Conservation (phyloP, 352 stramenopile species). For the Phytopythium litorale region DNA sequence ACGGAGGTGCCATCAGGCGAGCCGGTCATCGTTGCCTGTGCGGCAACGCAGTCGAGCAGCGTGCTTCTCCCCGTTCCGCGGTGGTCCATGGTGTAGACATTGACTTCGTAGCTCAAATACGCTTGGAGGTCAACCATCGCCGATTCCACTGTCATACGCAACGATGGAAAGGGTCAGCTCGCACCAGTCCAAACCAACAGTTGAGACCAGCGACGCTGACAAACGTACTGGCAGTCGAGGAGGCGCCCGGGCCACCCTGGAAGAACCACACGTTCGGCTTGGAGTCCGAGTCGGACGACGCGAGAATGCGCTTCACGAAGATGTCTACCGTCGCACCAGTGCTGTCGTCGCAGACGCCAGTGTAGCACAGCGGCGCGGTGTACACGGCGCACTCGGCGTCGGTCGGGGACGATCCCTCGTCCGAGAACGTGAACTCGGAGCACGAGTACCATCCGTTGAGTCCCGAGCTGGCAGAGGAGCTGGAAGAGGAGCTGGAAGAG, state of each 20-base stretch:
- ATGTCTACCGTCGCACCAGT: constrained; percentile 23
- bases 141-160: constrained; percentile 27
- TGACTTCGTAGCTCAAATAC: constrained; percentile 24
- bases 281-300: constrained; percentile 11
- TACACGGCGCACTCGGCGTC: constrained; percentile 31
- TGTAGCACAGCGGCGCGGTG: constrained; percentile 28
- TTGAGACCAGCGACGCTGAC: background rate
- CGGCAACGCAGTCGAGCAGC: constrained; percentile 32
- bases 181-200: background rate
- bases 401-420: constrained; percentile 10
- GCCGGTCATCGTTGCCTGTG: constrained; percentile 27
- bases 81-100: constrained; percentile 59
- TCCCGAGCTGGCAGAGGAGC: constrained; percentile 3
- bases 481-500: constrained; percentile 8
- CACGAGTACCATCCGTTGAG: constrained; percentile 33
- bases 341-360: constrained; percentile 15
- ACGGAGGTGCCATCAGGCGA: constrained; percentile 24
- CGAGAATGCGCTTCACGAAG: constrained; percentile 39
- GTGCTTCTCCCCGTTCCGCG: constrained; percentile 44
- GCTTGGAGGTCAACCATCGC: constrained; percentile 25
- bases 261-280: constrained; percentile 41
- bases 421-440: constrained; percentile 20
- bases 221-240: constrained; percentile 31
- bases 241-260: constrained; percentile 33
- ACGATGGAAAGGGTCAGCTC: background rate